A percentile compares a stretch with the other conserved stretches of the same genome.
These are phyloP conservation scores for Coemansia sp. DNA, from an alignment of 192 early-diverging fungal genomes.

Conservation along the genomic window DNA sequence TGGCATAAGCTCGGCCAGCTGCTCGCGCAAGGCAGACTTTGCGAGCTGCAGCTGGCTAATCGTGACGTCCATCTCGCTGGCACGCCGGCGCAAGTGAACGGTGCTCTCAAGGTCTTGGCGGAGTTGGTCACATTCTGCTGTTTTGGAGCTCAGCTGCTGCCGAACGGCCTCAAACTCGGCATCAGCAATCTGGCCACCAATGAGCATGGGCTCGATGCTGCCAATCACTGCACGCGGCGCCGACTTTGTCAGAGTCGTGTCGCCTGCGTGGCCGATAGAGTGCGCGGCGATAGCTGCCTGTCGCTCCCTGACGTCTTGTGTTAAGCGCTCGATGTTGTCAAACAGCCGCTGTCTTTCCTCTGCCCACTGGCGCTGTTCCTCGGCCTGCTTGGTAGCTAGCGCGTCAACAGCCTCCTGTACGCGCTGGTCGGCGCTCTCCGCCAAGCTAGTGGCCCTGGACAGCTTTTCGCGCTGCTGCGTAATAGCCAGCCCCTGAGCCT, in stretches of 20 bases:
- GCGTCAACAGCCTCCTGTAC: conserved; percentile 30
- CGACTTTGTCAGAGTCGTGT: neutral
- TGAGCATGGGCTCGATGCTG: conserved; percentile 28
- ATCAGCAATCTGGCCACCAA: neutral
- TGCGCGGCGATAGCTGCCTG: conserved; percentile 8
- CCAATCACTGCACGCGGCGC: conserved; percentile 14
- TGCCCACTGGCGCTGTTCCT: conserved; percentile 25
- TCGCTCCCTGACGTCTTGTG: conserved; percentile 27
- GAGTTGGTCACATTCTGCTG: conserved; percentile 7
- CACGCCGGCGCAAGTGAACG: neutral
- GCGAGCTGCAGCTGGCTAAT: conserved; percentile 4
- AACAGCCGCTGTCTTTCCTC: conserved; percentile 51
- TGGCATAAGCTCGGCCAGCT: conserved; percentile 16
- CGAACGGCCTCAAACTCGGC: neutral
- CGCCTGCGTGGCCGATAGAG: neutral
- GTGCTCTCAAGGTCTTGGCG: neutral
- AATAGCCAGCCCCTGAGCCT: conserved; percentile 52
- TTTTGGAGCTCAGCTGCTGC: conserved; percentile 12
- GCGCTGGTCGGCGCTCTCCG: conserved; percentile 42
- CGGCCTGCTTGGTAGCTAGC: conserved; percentile 22
- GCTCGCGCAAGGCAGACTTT: conserved; percentile 15
- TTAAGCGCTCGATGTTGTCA: conserved; percentile 51
- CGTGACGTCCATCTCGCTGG: neutral
- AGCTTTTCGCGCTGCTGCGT: conserved; percentile 53
- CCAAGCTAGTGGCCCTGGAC: conserved; percentile 21